Evolutionary conservation across 208 protist genomes (phyloP).

Genomic region (Crithidia sp.): DNA sequence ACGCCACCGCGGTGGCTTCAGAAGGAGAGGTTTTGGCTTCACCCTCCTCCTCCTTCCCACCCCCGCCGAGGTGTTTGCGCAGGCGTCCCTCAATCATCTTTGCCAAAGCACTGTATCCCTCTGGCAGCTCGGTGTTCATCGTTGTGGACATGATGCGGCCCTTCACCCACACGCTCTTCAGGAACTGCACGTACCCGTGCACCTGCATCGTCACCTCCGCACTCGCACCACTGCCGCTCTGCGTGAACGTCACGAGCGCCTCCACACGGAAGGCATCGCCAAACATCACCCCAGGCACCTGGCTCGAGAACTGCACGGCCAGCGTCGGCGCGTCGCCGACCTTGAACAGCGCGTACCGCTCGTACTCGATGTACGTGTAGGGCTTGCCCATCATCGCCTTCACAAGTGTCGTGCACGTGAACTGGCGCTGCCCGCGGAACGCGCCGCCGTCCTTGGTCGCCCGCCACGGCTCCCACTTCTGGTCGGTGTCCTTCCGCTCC

Average conservation of each 20-base stretch:
- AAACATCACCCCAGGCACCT: conserved; percentile 64
- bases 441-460: conserved; percentile 33
- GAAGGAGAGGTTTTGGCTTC: neutral
- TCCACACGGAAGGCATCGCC: conserved; percentile 65
- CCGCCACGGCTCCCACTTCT: conserved; percentile 63
- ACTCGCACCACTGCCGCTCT: conserved; percentile 35
- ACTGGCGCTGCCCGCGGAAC: conserved; percentile 61
- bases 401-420: conserved; percentile 60
- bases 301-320: conserved; percentile 65
- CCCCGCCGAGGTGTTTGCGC: neutral
- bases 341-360: conserved; percentile 69
- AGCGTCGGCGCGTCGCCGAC: conserved; percentile 53
- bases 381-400: conserved; percentile 60
- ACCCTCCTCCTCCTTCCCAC: neutral
- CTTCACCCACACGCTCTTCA: conserved; percentile 51
- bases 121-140: conserved; percentile 48
- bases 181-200: conserved; percentile 40
- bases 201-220: conserved; percentile 46
- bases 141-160: conserved; percentile 50
- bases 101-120: conserved; percentile 36
- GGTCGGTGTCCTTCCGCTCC: conserved; percentile 50
- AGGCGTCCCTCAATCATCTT: conserved; percentile 7
- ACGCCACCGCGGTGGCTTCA: too few relatives aligned
- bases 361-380: conserved; percentile 62
- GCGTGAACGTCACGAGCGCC: conserved; percentile 48